phyloP scores from a whole-genome alignment of 2,329 filamentous ascomycete genomes.

The Ascochyta lentis region DNA sequence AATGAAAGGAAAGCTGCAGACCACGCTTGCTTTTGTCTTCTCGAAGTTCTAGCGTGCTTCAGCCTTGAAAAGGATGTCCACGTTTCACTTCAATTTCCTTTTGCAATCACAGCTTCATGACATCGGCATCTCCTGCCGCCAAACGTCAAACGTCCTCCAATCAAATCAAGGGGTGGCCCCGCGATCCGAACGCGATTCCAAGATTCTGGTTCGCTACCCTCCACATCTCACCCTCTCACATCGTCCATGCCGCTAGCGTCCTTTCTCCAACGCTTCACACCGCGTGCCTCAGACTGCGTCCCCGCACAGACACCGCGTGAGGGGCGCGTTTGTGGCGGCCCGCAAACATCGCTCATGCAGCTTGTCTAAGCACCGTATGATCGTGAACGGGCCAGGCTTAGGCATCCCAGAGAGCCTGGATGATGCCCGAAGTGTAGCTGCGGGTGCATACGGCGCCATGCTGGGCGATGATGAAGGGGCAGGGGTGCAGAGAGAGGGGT shows the following conservation, averaged over 20 bases:
- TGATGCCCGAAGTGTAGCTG: constrained; percentile 16
- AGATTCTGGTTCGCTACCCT: constrained; percentile 10
- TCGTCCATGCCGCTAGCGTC: constrained; percentile 6
- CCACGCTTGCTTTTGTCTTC: constrained; percentile 20
- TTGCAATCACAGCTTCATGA: constrained; percentile 1
- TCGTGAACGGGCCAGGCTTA: constrained; percentile 17
- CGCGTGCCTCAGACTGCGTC: constrained; percentile 9
- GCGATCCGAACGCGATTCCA: constrained; percentile 7
- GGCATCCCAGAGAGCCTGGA: constrained; percentile 13
- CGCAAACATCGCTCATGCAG: constrained; percentile 18
- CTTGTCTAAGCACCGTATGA: constrained; percentile 12
- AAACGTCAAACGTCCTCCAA: constrained; percentile 8
- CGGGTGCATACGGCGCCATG: constrained; percentile 22
- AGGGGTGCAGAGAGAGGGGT: constrained; percentile 22
- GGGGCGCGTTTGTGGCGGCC: constrained; percentile 14
- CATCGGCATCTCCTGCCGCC: constrained; percentile 6
- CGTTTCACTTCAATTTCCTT: constrained; percentile 19
- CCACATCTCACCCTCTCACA: constrained; percentile 14
- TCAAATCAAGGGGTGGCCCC: constrained; percentile 3
- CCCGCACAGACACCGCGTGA: constrained; percentile 19
- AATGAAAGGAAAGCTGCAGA: constrained; percentile 9
- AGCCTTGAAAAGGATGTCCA: constrained; percentile 12
- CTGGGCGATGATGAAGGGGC: constrained; percentile 21
- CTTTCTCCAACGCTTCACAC: constrained; percentile 7
- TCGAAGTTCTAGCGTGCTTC: constrained; percentile 29